These are phyloP conservation scores for Zangia roseola DNA, from an alignment of 768 basidiomycete species.

Conservation along the genomic window DNA sequence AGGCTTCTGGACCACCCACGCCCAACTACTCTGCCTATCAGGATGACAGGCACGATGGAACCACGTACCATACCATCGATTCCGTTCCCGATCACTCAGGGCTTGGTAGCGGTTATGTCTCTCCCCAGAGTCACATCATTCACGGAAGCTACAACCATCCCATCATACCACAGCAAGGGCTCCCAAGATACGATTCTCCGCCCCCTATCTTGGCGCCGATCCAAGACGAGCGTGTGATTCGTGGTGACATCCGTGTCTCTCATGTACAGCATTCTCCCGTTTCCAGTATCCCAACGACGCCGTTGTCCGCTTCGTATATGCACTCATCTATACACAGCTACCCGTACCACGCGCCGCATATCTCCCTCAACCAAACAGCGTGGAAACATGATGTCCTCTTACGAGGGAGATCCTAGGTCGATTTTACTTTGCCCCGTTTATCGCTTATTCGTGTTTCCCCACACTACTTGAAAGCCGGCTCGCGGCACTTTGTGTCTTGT, in stretches of 20 bases:
- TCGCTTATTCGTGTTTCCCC: background rate
- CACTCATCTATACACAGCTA: constrained; percentile 43
- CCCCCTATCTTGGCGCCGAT: constrained; percentile 59
- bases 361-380: constrained; percentile 37
- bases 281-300: constrained; percentile 32
- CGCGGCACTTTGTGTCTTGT: constrained; percentile 1
- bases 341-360: constrained; percentile 38
- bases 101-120: constrained; percentile 33
- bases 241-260: constrained; percentile 30
- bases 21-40: constrained; percentile 46
- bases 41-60: constrained; percentile 39
- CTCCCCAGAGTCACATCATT: constrained; percentile 27
- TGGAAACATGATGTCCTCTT: constrained; percentile 50
- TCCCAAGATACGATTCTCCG: constrained; percentile 46
- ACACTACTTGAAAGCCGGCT: constrained; percentile 2
- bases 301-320: constrained; percentile 38
- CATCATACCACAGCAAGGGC: constrained; percentile 20
- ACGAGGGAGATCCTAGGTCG: constrained; percentile 31
- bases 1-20: constrained; percentile 30
- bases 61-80: constrained; percentile 39
- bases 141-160: constrained; percentile 25
- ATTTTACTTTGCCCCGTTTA: background rate
- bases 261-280: constrained; percentile 32
- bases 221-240: constrained; percentile 38
- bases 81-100: constrained; percentile 29